A percentile compares a stretch with the other conserved stretches of the same genome.
phyloP scores from a whole-genome alignment of 371 early-diverging fungal genomes.

The Mucor indicus region DNA sequence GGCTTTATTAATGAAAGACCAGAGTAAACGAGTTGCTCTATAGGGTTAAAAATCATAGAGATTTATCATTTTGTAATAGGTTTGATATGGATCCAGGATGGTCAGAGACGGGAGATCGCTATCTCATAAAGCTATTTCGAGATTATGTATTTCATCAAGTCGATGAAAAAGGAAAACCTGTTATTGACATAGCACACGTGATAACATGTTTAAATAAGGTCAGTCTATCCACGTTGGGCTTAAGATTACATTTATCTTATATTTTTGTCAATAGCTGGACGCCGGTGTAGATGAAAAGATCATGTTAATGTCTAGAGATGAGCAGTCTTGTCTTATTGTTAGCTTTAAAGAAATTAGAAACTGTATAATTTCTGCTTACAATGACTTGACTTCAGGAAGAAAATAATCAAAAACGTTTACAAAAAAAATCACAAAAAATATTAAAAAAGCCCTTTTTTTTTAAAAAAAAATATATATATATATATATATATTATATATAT shows the following conservation, averaged over 20 bases:
- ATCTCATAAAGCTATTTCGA: constrained; percentile 92
- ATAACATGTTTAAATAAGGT: constrained; percentile 56
- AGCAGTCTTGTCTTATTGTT: constrained; percentile 87
- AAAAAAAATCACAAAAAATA: constrained; percentile 13
- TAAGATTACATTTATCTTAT: no score
- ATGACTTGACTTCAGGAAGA: constrained; percentile 56
- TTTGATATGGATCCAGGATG: constrained; percentile 76
- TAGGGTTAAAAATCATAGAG: no score
- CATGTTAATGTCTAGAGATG: constrained; percentile 89
- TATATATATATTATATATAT: no score
- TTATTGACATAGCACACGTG: constrained; percentile 91
- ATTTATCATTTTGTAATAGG: background rate
- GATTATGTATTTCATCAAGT: constrained; percentile 98
- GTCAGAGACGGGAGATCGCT: constrained; percentile 98
- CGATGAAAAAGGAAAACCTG: constrained; percentile 81
- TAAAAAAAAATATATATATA: no score
- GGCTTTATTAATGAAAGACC: constrained; percentile 95
- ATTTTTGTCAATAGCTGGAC: constrained; percentile 66
- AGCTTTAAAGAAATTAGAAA: constrained; percentile 85
- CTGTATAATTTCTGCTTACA: constrained; percentile 75
- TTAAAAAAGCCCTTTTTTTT: constrained; percentile 1
- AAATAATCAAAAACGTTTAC: constrained; percentile 20
- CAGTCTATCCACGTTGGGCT: background rate
- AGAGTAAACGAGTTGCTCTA: constrained; percentile 75
- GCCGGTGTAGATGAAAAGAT: constrained; percentile 85